Evolutionary conservation across 2,329 filamentous ascomycete genomes (phyloP).

Genomic region (Didymella arachidicola): DNA sequence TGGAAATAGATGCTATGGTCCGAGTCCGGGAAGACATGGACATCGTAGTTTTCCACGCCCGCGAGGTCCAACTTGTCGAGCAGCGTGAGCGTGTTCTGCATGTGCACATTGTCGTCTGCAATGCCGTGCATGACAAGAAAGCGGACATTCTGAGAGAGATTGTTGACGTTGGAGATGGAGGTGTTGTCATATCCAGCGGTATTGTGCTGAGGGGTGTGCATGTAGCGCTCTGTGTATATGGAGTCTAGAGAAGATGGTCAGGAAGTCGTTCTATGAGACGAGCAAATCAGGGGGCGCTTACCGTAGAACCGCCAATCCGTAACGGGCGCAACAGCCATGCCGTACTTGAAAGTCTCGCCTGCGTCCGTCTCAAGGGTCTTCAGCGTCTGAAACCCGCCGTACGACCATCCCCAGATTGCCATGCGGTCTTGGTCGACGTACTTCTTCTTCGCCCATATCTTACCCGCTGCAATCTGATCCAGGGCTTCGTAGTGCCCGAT

Average conservation of each 20-base stretch:
- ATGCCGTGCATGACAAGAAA: slow-evolving; percentile 96
- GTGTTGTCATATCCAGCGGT: slow-evolving; percentile 76
- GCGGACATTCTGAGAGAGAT: slow-evolving; percentile 77
- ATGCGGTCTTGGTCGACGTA: slow-evolving; percentile 86
- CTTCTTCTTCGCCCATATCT: slow-evolving; percentile 78
- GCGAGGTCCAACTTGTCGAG: slow-evolving; percentile 85
- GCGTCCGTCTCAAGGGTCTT: slow-evolving; percentile 94
- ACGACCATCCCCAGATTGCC: slow-evolving; percentile 99
- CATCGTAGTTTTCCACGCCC: slow-evolving; percentile 89
- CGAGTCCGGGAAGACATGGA: slow-evolving; percentile 95
- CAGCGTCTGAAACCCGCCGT: slow-evolving; percentile 92
- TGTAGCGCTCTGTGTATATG: slow-evolving; percentile 95
- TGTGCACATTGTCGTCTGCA: slow-evolving; percentile 97
- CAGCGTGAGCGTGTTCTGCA: slow-evolving; percentile 89
- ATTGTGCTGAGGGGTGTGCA: slow-evolving; percentile 92
- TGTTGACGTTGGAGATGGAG: slow-evolving; percentile 73
- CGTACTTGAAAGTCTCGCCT: slow-evolving; percentile 90
- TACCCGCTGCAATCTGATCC: slow-evolving; percentile 90
- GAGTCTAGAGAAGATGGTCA: slow-evolving; percentile 63
- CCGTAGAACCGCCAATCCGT: slow-evolving; percentile 96
- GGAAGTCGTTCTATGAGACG: not conserved
- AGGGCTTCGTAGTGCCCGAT: slow-evolving; percentile 84
- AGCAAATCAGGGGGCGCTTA: slow-evolving; percentile 34
- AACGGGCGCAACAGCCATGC: slow-evolving; percentile 98
- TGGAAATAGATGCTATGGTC: slow-evolving; percentile 97